A percentile compares a stretch with the other conserved stretches of the same genome.
Evolutionary conservation across 2,329 filamentous ascomycete species (phyloP).

Genomic region (Cadophora malorum): DNA sequence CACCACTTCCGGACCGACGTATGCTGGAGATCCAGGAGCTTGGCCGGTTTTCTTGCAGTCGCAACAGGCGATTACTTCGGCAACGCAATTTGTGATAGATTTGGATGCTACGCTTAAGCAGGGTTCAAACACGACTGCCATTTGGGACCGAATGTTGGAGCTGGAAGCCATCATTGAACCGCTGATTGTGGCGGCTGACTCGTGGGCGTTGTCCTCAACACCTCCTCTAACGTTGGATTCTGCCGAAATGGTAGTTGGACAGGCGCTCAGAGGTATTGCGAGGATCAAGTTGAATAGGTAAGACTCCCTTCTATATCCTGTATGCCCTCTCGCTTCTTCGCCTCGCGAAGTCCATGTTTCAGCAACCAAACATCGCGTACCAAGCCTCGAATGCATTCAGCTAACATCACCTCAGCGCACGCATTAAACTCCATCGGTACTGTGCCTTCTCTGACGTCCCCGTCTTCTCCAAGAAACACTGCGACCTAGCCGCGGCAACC

Average conservation of each 20-base stretch:
- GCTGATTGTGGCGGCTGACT: conserved; percentile 36
- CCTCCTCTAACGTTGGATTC: conserved; percentile 47
- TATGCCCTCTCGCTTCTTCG: background rate
- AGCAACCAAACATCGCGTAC: background rate
- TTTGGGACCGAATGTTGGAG: conserved; percentile 45
- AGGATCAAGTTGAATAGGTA: conserved; percentile 58
- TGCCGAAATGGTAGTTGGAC: conserved; percentile 50
- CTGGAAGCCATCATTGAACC: conserved; percentile 39
- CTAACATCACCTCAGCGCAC: conserved; percentile 47
- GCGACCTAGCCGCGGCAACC: conserved; percentile 50
- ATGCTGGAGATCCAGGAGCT: conserved; percentile 52
- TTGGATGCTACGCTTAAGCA: conserved; percentile 51
- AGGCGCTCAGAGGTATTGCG: conserved; percentile 54
- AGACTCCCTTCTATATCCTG: conserved; percentile 27
- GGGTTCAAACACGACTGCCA: conserved; percentile 48
- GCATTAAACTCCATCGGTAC: conserved; percentile 59
- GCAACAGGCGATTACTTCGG: conserved; percentile 55
- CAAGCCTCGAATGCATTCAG: no score
- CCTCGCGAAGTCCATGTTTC: background rate
- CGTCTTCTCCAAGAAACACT: conserved; percentile 56
- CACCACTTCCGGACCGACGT: conserved; percentile 51
- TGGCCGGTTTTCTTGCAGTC: conserved; percentile 52
- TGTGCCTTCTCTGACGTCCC: conserved; percentile 58
- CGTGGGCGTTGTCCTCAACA: conserved; percentile 34
- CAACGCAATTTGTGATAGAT: conserved; percentile 56